Evolutionary conservation across 1,284 basidiomycete genomes (phyloP), one percentile per base, ranked within the genome.

Genomic region (Leccinum subrobustum): DNA sequence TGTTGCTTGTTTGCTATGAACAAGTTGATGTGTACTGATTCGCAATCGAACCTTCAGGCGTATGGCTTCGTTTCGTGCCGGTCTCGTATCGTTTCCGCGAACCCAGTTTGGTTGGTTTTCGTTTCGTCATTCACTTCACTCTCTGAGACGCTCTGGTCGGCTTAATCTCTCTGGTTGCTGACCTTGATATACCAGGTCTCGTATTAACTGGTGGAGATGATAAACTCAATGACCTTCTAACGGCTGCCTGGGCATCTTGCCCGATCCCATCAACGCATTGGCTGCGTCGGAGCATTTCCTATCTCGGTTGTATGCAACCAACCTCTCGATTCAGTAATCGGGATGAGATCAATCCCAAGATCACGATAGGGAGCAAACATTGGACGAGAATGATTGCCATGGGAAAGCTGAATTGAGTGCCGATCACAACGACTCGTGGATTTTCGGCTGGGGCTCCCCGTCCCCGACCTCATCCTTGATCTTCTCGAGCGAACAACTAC

Each of bases 401-500:
- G 18, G 69, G 68, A 7, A 60, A 64, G 11, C 27, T 70, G 44
- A 70, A 70, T 31, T 70, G 70, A 69, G 65, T 70, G 2, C 68
- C 61, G 23, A 60, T 71, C 37, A 53, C 39, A 61, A 63, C 33
- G 9, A 7, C 9, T 54, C 64, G n/a, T 65, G 63, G 64, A 3
- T 0, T 3, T 42, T 63, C 11, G 48, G 57, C 57, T 8, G 6
- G 67, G 6, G 62, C 29, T 65, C 64, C 31, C 31, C 33, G 31
- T 31, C 9, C 31, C 31, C 31, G 31, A 31, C 31, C 31, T 31
- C 9, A 14, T 33, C 6, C 12, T 33, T 33, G 12, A 33, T 12
- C 12, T 33, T 33, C 12, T 33, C 25, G 6, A 27, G 25, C 33
- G 11, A 33, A 33, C 31, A 33, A 33, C 31, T 33, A 33, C 31